Percentiles rank a stretch among this genome's conserved stretches.
These are phyloP conservation scores for Trypanosoma brucei DNA, from an alignment of 208 protist species.

Conservation along the genomic window DNA sequence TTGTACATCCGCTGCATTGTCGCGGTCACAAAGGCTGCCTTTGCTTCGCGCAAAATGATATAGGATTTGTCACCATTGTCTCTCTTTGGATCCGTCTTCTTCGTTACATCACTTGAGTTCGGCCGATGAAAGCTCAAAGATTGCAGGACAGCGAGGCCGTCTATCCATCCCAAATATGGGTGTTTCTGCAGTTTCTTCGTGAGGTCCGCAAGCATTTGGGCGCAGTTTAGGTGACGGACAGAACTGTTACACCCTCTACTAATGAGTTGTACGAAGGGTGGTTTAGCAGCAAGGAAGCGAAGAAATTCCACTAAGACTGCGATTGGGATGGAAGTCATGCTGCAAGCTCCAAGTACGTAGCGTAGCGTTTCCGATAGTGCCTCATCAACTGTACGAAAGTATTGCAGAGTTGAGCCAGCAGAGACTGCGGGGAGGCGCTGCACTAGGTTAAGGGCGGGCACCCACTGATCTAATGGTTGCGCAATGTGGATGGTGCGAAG, in stretches of 20 bases:
- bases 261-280: too few relatives aligned
- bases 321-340: conserved; percentile 10
- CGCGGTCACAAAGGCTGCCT: conserved; percentile 3
- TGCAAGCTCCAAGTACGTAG: conserved; percentile 17
- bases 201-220: conserved; percentile 4
- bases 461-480: conserved; percentile 20
- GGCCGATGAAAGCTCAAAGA: background rate
- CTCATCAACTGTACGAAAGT: conserved; percentile 4
- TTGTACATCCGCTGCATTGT: conserved; percentile 11
- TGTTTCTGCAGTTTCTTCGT: conserved; percentile 13
- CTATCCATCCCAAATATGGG: conserved; percentile 17
- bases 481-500: conserved; percentile 10
- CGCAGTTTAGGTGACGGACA: background rate
- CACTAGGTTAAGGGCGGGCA: conserved; percentile 16
- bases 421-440: background rate
- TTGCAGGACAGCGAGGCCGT: conserved; percentile 16
- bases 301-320: conserved; percentile 4
- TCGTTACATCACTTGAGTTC: background rate
- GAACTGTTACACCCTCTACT: background rate
- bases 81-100: background rate
- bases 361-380: conserved; percentile 18
- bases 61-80: background rate
- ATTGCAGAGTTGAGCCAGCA: background rate
- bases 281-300: background rate
- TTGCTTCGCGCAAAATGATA: conserved; percentile 2